Base-by-base conservation (phyloP, 2,329 filamentous ascomycete genomes). In the Eutypella sp. region DNA sequence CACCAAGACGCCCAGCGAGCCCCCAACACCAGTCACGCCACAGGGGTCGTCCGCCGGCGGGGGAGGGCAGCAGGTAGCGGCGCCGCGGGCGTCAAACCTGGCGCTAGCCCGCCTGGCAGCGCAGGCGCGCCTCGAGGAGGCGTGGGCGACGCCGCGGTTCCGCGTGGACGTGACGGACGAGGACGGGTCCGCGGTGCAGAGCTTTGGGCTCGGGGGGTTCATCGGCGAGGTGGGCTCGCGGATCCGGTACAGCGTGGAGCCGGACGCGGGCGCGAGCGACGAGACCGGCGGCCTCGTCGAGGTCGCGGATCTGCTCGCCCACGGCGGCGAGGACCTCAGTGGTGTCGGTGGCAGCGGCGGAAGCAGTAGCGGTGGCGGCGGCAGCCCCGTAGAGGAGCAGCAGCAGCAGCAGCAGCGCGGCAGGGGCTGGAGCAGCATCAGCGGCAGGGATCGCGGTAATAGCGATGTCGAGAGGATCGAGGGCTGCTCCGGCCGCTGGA, bases 61-160 rank as follows among this genome's bases (percentile, higher is more conserved):
- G 52, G 55, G 54, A 1, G 57, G 57, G 38, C 50, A 55, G 42
- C 49, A 56, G 5, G 51, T 57, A 48, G 57, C 57, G 18, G 51
- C 56, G 2, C 61, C 59, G 41, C 42, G 67, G 13, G 68, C 67
- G 44, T 75, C 69, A 47, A 69, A 77, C 52, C 71, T 79, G 15
- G 63, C 68, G 44, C 57, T 67, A 18, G 73, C 83, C 2, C 79
- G 85, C 0, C 68, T 82, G 6, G 76, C 79, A 15, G 86, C 86
- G 0, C 85, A 90, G 60, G 66, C 73, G 0, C 75, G 85, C 1
- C 74, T 88, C 19, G 78, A 86, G 31, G 71, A 74, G 18, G 81
- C 82, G 0, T 70, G 74, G 19, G 66, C 67, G 20, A 57, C 66
- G 2, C 79, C 81, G 1, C 70, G 73, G 15, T 83, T 83, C 58